phyloP scores from a whole-genome alignment of 495 filamentous ascomycete genomes.

The Astrothelium macrocarpum region DNA sequence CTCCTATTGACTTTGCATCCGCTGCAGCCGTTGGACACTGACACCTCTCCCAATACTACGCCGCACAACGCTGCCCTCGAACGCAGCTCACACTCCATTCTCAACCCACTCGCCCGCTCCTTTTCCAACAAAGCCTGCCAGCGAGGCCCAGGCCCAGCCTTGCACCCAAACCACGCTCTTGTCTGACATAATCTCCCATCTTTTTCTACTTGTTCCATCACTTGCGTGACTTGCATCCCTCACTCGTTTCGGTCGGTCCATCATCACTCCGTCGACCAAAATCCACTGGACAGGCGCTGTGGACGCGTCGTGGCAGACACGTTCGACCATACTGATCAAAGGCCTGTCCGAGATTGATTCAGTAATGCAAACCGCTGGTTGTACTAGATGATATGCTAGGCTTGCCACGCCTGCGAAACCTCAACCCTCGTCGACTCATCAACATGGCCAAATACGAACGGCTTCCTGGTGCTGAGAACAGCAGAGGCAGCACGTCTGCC shows the following conservation, averaged over 20 bases:
- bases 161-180: neutral
- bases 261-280: neutral
- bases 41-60: neutral
- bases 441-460: conserved; percentile 27
- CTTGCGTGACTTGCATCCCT: neutral
- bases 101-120: neutral
- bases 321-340: neutral
- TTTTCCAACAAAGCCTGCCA: neutral
- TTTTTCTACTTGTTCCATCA: neutral
- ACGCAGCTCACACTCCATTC: neutral
- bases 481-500: conserved; percentile 22
- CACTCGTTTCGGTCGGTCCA: neutral
- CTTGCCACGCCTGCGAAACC: conserved; percentile 15
- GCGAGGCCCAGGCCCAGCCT: neutral
- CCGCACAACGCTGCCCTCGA: neutral
- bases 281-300: neutral
- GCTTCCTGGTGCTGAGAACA: conserved; percentile 25
- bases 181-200: neutral
- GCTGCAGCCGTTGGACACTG: conserved; percentile 1
- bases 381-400: conserved; percentile 10
- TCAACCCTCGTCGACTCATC: conserved; percentile 18
- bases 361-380: neutral
- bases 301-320: neutral
- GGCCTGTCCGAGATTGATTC: neutral
- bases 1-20: neutral